Evolutionary conservation across 164 flowering plant species (phyloP).

Genomic region (Malania oleifera): DNA sequence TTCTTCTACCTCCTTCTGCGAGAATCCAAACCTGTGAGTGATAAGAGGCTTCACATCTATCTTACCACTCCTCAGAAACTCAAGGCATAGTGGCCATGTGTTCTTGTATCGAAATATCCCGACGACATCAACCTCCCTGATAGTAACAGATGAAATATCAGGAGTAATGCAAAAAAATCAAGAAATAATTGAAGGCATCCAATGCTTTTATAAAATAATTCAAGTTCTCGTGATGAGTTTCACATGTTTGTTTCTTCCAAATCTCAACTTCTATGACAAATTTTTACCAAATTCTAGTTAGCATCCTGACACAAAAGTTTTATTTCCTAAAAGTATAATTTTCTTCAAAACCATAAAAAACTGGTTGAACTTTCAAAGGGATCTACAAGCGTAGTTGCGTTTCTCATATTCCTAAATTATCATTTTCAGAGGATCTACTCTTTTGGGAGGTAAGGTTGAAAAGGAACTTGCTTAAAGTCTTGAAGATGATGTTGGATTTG

Average conservation of each 20-base stretch:
- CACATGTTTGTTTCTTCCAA: too few relatives aligned
- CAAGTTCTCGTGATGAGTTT: not conserved
- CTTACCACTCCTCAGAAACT: slow-evolving; percentile 83
- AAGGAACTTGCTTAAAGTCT: too few relatives aligned
- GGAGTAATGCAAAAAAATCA: not conserved
- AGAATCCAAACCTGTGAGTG: slow-evolving; percentile 91
- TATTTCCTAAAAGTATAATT: too few relatives aligned
- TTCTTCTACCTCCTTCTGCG: slow-evolving; percentile 83
- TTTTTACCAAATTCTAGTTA: not conserved
- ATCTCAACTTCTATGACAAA: not conserved
- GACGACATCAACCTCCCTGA: slow-evolving; percentile 84
- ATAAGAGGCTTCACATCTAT: slow-evolving; percentile 96
- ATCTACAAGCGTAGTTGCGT: too few relatives aligned
- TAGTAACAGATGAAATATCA: not conserved
- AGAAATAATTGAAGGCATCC: not conserved
- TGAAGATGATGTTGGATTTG: too few relatives aligned
- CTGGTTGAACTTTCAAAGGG: too few relatives aligned
- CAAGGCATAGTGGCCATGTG: slow-evolving; percentile 94
- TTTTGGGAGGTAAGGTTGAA: too few relatives aligned
- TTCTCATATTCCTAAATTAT: too few relatives aligned
- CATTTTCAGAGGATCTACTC: too few relatives aligned
- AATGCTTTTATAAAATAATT: too few relatives aligned
- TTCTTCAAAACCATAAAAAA: too few relatives aligned
- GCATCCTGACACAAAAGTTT: not conserved
- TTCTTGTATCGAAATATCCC: slow-evolving; percentile 89